Conservation (phyloP, 371 early-diverging fungal genomes). For the Vittaforma corneae region DNA sequence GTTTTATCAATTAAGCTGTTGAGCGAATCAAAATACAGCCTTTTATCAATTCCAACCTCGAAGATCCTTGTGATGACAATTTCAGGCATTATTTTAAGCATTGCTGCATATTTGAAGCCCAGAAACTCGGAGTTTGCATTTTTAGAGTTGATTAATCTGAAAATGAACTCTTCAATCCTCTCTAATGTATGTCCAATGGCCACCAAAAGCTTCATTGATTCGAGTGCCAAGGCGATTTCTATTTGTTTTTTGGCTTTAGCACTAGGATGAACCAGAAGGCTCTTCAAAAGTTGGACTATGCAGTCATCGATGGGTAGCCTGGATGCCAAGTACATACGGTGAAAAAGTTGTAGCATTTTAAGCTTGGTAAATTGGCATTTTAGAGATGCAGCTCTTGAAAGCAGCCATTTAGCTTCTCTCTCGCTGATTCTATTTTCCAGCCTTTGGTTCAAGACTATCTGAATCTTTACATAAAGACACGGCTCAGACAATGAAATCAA, state of each 20-base stretch:
- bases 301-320: not conserved
- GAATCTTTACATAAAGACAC: slow-evolving; percentile 24
- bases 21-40: slow-evolving; percentile 16
- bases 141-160: slow-evolving; percentile 34
- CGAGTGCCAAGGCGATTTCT: slow-evolving; percentile 29
- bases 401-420: slow-evolving; percentile 32
- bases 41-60: slow-evolving; percentile 9
- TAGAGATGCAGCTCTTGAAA: not conserved
- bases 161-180: slow-evolving; percentile 25
- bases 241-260: slow-evolving; percentile 9
- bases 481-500: slow-evolving; percentile 4
- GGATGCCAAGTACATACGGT: not conserved
- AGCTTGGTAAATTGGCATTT: slow-evolving; percentile 20
- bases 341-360: slow-evolving; percentile 29
- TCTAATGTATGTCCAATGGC: not conserved
- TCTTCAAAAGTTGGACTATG: slow-evolving; percentile 8
- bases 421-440: slow-evolving; percentile 8
- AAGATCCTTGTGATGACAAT: slow-evolving; percentile 20
- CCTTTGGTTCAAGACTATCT: slow-evolving; percentile 32
- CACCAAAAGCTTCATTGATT: slow-evolving; percentile 17
- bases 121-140: slow-evolving; percentile 40
- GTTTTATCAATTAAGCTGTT: slow-evolving; percentile 15
- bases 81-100: slow-evolving; percentile 13
- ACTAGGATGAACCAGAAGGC: slow-evolving; percentile 9
- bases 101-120: slow-evolving; percentile 29